Base-by-base conservation (phyloP, 148 eudicot species). In the Heliosperma pusillum region DNA sequence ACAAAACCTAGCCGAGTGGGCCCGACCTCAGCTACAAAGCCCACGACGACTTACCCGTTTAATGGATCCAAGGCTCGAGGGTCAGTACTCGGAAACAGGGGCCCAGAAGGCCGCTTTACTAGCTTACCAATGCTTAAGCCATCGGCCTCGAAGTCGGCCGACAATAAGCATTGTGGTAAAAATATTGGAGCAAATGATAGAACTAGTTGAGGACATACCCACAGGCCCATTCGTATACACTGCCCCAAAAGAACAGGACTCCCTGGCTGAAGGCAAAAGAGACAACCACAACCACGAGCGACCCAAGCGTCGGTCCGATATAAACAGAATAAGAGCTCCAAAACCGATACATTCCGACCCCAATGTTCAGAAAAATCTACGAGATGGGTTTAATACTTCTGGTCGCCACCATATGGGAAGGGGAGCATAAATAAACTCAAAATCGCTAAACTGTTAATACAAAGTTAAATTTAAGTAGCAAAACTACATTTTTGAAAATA, bases 51-150 rank as follows among this genome's bases (percentile, higher is more conserved):
- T 95, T 1, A n/a, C 78, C 29, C 86, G 92, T 7, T 73, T 89
- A 63, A 86, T 92, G 83, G 98, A 95, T 79, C 96, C 98, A 7
- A 85, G 90, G 36, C 85, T 95, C 0, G 98, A 95, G 73, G 87
- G 93, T 29, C 90, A 84, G 67, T 95, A 90, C 80, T 89, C 98
- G 0, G 96, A 87, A 53, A 7, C 5, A 0, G 98, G 97, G 71
- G 92, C 97, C 11, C 81, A 84, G 42, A 88, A 87, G 79, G 97
- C 92, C 1, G 98, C 98, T 1, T 68, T 79, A 19, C 73, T 95
- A 79, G 98, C 98, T 29, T 90, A 87, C 78, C 84, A 87, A 24
- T 95, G 98, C 87, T 71, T 92, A 20, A 90, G 93, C 88, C 89
- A 87, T 56, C 75, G 90, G 71, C 92, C 97, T n/a, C 92, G 88